phyloP scores from a whole-genome alignment of 371 early-diverging fungal genomes.

The Nematocida displodere region DNA sequence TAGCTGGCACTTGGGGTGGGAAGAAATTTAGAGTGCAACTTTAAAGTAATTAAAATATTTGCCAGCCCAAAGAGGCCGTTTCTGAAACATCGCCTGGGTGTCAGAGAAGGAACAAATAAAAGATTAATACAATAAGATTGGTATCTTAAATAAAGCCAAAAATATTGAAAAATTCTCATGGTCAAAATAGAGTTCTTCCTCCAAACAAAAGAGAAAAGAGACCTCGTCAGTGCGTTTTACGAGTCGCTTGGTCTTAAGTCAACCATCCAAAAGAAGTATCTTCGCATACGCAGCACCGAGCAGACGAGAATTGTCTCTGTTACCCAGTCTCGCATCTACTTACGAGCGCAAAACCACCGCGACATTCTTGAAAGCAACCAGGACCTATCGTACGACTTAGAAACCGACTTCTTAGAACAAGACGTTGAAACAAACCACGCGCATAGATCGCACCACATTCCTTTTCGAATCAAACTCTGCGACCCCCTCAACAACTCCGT shows the following conservation, averaged over 20 bases:
- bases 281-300: constrained; percentile 15
- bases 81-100: too few species aligned
- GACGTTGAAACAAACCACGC: constrained; percentile 44
- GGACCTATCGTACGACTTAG: constrained; percentile 35
- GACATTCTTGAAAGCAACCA: constrained; percentile 44
- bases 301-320: constrained; percentile 44
- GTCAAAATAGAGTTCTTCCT: constrained; percentile 51
- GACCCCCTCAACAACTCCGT: constrained; percentile 44
- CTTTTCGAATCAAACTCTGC: constrained; percentile 34
- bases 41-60: background rate
- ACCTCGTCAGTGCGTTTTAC: constrained; percentile 34
- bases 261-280: constrained; percentile 21
- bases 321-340: constrained; percentile 35
- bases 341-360: constrained; percentile 36
- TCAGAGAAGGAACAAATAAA: too few species aligned
- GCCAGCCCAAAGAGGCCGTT: too few species aligned
- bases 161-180: too few species aligned
- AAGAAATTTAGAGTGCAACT: too few species aligned
- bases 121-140: too few species aligned
- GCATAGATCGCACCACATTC: constrained; percentile 36
- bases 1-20: too few species aligned
- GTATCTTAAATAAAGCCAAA: too few species aligned
- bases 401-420: constrained; percentile 36
- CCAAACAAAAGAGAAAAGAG: constrained; percentile 36
- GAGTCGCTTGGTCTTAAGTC: constrained; percentile 41